Base-by-base conservation (phyloP, 106 monocot genomes). In the Dendrobium catenatum region DNA sequence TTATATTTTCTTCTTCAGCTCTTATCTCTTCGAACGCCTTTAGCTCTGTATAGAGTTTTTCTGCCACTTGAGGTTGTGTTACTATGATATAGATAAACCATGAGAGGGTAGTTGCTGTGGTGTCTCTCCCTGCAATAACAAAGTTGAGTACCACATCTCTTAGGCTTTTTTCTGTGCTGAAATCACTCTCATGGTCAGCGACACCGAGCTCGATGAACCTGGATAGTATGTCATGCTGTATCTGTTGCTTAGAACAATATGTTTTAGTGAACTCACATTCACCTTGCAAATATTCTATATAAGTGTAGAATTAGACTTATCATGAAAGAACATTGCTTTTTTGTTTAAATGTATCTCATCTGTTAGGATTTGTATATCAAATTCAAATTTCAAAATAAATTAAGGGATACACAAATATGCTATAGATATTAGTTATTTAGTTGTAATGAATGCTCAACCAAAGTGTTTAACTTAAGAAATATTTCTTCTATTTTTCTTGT, bases 31-130 rank as follows among this genome's bases (percentile, higher is more conserved):
- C 79, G 81, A 91, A 91, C 19, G 81, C 68, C n/a, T 88, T 33
- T 3, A 98, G 77, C 77, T 98, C 94, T 18, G 78, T 76, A 16
- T 94, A 80, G 78, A 98, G 89, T 16, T 20, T 82, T 16, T 11
- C 2, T 78, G 93, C 94, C 11, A 93, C 93, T 0, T 44, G 56
- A 1, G 88, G 98, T 74, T 95, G 86, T 0, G 20, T 48, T 44
- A 86, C 75, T n/a, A 98, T 80, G 8, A 98, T 87, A 93, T 94
- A 98, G 82, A 98, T 91, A 84, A 98, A 98, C 98, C 98, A 98
- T 0, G 88, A 77, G 31, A 98, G 89, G 9, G 92, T 94, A 2
- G 94, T 89, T 4, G 98, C 94, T 85, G 94, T 98, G 9, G 98
- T 98, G 89, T 98, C 98, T 0, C 98, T 79, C 5, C 98, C 98